A percentile compares a stretch with the other conserved stretches of the same genome.
phyloP scores from a whole-genome alignment of 257 asterid species.

The Capsicum baccatum region DNA sequence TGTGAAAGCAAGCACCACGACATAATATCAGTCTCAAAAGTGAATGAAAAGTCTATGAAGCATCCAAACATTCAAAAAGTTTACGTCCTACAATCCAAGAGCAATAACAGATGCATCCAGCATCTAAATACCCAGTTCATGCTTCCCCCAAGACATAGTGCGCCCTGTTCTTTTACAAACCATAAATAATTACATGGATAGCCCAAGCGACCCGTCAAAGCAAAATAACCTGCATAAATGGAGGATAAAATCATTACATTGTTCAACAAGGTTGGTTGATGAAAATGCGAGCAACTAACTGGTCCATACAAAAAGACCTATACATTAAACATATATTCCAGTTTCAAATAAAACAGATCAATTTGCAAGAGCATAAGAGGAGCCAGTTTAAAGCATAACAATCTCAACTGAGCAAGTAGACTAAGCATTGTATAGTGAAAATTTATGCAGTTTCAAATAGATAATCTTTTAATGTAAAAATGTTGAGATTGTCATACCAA shows the following conservation, averaged over 20 bases:
- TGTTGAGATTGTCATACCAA: neutral
- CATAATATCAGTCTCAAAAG: neutral
- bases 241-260: neutral
- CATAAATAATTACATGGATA: conserved; percentile 12
- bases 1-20: neutral
- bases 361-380: neutral
- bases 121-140: neutral
- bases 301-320: neutral
- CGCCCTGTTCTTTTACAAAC: neutral
- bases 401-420: neutral
- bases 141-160: neutral
- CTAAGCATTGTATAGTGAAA: neutral
- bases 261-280: neutral
- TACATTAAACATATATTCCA: neutral
- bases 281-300: neutral
- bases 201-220: neutral
- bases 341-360: neutral
- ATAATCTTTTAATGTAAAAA: neutral
- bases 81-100: neutral
- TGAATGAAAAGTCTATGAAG: neutral
- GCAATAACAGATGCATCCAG: neutral
- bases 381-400: neutral
- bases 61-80: neutral
- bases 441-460: neutral
- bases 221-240: conserved; percentile 17